Evolutionary conservation across 306 rosid species (phyloP), one percentile per base, ranked within the genome.

Genomic region (Gillenia trifoliata): DNA sequence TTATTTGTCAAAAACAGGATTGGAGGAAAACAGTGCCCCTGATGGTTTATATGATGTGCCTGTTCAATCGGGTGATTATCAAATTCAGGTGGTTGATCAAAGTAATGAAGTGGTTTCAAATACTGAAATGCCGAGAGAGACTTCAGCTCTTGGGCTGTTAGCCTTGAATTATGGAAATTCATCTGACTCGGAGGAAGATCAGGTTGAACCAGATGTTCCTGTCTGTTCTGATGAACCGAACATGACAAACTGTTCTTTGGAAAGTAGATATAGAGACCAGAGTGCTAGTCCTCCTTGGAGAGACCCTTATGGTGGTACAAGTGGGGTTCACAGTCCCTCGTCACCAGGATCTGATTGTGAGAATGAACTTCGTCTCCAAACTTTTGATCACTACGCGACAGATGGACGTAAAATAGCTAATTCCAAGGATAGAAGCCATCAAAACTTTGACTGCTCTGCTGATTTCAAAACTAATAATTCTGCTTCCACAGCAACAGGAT

Each of bases 181-280:
- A 59, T 94, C 99, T 19, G 99, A 95, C 81, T 89, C 91, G 4
- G 99, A 95, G 82, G 98, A 89, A 56, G 96, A 92, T 43, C 88
- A 79, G 52, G 77, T 40, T 72, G 86, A 80, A 61, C 78, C 68
- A 38, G 83, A 86, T 79, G 73, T 60, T 80, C 74, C 80, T 22
- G 81, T 79, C 49, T 79, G 79, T 49, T 77, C 68, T 26, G 78
- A 79, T 65, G 86, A 86, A 84, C 52, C 79, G 38, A 85, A 75
- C 68, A 61, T 56, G 59, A 62, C 66, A 41, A 77, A 76, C 75
- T 60, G 78, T 80, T 83, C 90, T 65, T 81, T 89, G 34, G 94
- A 77, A 81, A 75, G 83, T 69, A 78, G 71, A 74, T 77, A 79
- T 79, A 78, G 54, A 74, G 54, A 49, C 75, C 82, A 81, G 64